phyloP scores from a whole-genome alignment of 1,284 basidiomycete genomes.

The Somion occarium region DNA sequence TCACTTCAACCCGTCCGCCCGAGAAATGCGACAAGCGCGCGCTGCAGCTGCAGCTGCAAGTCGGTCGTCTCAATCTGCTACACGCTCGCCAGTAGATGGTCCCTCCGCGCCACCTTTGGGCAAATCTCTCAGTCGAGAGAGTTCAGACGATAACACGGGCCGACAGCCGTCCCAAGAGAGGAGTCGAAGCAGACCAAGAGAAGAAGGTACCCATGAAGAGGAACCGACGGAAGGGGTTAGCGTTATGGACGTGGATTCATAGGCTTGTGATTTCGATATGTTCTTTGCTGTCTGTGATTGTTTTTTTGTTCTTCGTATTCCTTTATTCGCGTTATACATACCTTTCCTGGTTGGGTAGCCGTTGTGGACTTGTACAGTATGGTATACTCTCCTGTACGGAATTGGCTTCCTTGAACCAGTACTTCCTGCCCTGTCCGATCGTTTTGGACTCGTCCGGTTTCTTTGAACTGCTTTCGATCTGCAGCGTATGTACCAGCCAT shows the following conservation, averaged over 20 bases:
- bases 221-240: constrained; percentile 14
- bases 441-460: too few relatives aligned
- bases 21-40: constrained; percentile 33
- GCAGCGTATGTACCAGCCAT: too few relatives aligned
- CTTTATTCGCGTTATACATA: background rate
- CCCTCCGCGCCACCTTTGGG: background rate
- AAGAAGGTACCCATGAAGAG: background rate
- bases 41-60: constrained; percentile 12
- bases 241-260: constrained; percentile 25
- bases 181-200: background rate
- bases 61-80: constrained; percentile 11
- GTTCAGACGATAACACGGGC: background rate
- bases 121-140: background rate
- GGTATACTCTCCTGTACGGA: background rate
- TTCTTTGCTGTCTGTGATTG: background rate
- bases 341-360: background rate
- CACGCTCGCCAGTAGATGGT: too few relatives aligned
- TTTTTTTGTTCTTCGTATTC: background rate
- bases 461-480: too few relatives aligned
- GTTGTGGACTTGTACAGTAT: background rate
- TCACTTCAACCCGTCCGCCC: constrained; percentile 61
- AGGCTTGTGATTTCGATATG: constrained; percentile 3
- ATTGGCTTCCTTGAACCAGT: background rate
- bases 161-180: background rate
- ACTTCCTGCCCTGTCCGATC: background rate